A percentile compares a stretch with the other conserved stretches of the same genome.
phyloP scores from a whole-genome alignment of 345 rosid genomes.

The Viola odorata region DNA sequence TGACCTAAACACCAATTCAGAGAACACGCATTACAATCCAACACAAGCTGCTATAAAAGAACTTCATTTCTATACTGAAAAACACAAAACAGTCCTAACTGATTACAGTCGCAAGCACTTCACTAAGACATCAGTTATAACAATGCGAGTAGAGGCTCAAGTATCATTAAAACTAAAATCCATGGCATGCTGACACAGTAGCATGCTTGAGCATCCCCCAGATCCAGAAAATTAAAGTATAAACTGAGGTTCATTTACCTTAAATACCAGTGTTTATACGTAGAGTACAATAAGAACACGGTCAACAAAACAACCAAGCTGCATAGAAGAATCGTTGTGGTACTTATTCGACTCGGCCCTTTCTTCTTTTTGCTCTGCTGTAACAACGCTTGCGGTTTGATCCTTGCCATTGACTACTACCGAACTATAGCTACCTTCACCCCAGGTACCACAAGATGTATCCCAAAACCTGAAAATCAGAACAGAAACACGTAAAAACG shows the following conservation, averaged over 20 bases:
- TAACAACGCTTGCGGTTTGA: constrained; percentile 70
- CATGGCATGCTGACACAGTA: not conserved
- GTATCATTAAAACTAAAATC: not conserved
- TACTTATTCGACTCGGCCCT: constrained; percentile 51
- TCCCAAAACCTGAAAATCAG: not conserved
- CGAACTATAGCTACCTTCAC: not conserved
- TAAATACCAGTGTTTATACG: constrained; percentile 51
- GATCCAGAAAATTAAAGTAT: not conserved
- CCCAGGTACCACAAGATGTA: not conserved
- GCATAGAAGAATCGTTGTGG: constrained; percentile 39
- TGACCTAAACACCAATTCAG: constrained; percentile 38
- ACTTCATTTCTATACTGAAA: not conserved
- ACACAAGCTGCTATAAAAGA: not conserved
- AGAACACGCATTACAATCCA: not conserved
- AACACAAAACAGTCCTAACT: not conserved
- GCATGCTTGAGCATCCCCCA: not conserved
- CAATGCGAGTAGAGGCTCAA: not conserved
- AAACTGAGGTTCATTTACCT: constrained; percentile 39
- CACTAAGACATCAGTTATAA: not conserved
- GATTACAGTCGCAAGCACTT: not conserved
- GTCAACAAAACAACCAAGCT: constrained; percentile 38
- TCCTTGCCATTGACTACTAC: constrained; percentile 48
- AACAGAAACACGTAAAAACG: not conserved
- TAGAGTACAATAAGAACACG: constrained; percentile 47
- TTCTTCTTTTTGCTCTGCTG: constrained; percentile 79